A percentile compares a stretch with the other conserved stretches of the same genome.
Evolutionary conservation across 2,329 filamentous ascomycete genomes (phyloP).

Genomic region (Talaromyces albobiverticillius): DNA sequence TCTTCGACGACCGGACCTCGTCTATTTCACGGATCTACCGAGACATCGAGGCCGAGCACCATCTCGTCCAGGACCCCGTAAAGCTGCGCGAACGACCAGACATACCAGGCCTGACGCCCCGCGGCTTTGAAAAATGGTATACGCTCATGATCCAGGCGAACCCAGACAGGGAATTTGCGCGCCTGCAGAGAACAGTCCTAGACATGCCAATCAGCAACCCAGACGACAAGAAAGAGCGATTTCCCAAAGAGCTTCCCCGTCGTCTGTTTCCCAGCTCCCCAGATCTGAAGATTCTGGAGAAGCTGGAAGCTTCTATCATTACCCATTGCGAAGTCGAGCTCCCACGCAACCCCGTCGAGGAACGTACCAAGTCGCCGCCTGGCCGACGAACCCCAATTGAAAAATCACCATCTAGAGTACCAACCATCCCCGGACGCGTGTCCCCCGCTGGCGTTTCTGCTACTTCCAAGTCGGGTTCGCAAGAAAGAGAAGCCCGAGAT

Average conservation of each 20-base stretch:
- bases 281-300: constrained; percentile 57
- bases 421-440: constrained; percentile 34
- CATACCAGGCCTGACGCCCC: constrained; percentile 63
- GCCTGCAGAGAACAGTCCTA: constrained; percentile 65
- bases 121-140: constrained; percentile 71
- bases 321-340: constrained; percentile 50
- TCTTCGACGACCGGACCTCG: constrained; percentile 54
- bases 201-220: constrained; percentile 69
- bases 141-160: constrained; percentile 70
- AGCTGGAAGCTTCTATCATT: constrained; percentile 60
- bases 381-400: background rate
- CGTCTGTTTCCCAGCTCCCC: constrained; percentile 64
- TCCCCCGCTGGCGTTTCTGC: background rate
- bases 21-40: constrained; percentile 60
- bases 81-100: constrained; percentile 52
- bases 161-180: constrained; percentile 70
- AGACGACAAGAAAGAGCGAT: constrained; percentile 64
- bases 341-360: constrained; percentile 36
- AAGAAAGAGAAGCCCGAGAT: constrained; percentile 12
- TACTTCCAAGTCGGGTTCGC: constrained; percentile 9
- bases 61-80: constrained; percentile 56
- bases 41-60: constrained; percentile 56
- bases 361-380: constrained; percentile 33
- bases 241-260: constrained; percentile 75
- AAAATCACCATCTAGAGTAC: constrained; percentile 15